A percentile compares a stretch with the other conserved stretches of the same genome.
phyloP scores from a whole-genome alignment of 2,329 filamentous ascomycete genomes.

The Gyromitra esculenta region DNA sequence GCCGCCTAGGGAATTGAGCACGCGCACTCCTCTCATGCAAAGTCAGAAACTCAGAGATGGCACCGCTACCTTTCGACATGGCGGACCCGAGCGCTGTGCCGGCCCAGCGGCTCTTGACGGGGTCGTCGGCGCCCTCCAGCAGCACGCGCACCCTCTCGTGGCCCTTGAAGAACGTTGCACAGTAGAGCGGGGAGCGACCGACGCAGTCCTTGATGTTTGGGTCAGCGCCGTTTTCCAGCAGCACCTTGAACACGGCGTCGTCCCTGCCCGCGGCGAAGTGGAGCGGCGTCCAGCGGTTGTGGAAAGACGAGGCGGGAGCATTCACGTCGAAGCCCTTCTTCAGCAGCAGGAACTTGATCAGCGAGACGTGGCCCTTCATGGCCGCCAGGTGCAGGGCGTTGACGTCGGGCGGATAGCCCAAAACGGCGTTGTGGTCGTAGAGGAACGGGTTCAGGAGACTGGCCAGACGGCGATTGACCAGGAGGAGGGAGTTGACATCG shows the following conservation, averaged over 20 bases:
- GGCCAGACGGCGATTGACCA: background rate
- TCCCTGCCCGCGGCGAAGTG: background rate
- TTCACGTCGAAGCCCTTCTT: background rate
- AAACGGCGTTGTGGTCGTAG: background rate
- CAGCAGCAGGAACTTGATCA: background rate
- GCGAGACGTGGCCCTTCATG: background rate
- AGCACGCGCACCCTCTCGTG: background rate
- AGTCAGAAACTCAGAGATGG: background rate
- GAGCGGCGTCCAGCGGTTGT: background rate
- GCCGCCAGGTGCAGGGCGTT: background rate
- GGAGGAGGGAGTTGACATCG: constrained; percentile 26
- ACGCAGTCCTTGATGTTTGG: background rate
- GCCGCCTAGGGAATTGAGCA: no score
- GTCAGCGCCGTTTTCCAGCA: constrained; percentile 32
- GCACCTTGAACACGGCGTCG: constrained; percentile 12
- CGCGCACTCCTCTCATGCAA: no score
- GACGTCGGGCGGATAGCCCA: background rate
- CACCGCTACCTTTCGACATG: background rate
- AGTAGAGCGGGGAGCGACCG: constrained; percentile 18
- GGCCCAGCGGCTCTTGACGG: background rate
- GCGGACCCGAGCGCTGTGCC: background rate
- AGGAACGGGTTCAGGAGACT: background rate
- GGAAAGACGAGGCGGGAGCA: background rate
- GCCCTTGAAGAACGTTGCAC: constrained; percentile 12
- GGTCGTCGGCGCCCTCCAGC: constrained; percentile 14